phyloP scores from a whole-genome alignment of 2,329 filamentous ascomycete genomes.

The Fonsecaea pugnacius region DNA sequence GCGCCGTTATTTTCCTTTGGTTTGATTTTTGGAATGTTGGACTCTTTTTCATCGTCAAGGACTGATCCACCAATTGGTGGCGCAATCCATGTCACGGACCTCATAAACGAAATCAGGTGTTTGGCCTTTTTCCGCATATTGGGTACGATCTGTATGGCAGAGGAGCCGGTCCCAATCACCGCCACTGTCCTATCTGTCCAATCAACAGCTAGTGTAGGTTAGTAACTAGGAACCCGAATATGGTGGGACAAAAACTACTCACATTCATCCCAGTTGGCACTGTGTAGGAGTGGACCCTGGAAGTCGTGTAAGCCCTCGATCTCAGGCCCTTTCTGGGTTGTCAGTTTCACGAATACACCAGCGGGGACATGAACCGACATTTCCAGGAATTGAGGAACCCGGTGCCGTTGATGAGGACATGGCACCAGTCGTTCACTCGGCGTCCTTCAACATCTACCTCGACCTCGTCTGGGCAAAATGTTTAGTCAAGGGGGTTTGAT shows the following conservation, averaged over 20 bases:
- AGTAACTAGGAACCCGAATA: too few species aligned
- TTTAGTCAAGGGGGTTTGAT: too few species aligned
- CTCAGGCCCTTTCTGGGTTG: constrained; percentile 20
- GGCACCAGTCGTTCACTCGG: constrained; percentile 39
- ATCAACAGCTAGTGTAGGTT: too few species aligned
- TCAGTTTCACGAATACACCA: too few species aligned
- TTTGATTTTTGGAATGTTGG: too few species aligned
- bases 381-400: constrained; percentile 37
- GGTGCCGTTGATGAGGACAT: constrained; percentile 46
- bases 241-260: too few species aligned
- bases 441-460: constrained; percentile 37
- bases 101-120: constrained; percentile 42
- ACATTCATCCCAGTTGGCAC: constrained; percentile 41
- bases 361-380: too few species aligned
- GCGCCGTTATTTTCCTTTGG: too few species aligned
- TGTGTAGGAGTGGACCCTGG: constrained; percentile 39
- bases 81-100: constrained; percentile 42
- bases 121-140: constrained; percentile 30
- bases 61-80: too few species aligned
- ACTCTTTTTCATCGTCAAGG: too few species aligned
- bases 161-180: constrained; percentile 38
- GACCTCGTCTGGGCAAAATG: too few species aligned
- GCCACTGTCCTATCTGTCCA: constrained; percentile 38
- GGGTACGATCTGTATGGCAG: constrained; percentile 40
- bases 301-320: constrained; percentile 40